phyloP scores from a whole-genome alignment of 495 filamentous ascomycete genomes.

The Trichocladium antarcticum region DNA sequence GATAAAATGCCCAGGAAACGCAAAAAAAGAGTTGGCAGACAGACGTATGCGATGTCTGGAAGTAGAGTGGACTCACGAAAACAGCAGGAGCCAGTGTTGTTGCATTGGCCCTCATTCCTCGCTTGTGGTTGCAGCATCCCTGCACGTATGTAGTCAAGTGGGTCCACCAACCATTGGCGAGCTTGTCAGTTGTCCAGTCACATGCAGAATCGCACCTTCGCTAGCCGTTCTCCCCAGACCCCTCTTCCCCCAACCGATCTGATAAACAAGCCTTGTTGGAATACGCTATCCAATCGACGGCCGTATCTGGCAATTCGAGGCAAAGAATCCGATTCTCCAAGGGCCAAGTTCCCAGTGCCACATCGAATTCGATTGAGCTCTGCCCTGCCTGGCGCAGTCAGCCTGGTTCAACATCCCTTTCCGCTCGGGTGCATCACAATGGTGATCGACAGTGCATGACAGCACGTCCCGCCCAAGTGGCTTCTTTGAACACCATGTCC shows the following conservation, averaged over 20 bases:
- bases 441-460: constrained; percentile 8
- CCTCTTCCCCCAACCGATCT: no score
- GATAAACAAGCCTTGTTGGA: no score
- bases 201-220: not conserved
- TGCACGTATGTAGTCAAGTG: no score
- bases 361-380: no score
- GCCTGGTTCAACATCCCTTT: not conserved
- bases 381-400: no score
- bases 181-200: not conserved
- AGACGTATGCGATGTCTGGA: not conserved
- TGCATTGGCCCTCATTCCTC: not conserved
- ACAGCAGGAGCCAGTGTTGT: not conserved
- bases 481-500: not conserved
- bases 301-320: no score
- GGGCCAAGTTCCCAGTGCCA: no score
- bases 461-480: not conserved
- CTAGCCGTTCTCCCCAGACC: no score
- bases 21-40: not conserved
- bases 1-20: not conserved
- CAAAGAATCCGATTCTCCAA: no score
- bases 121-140: not conserved
- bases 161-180: no score
- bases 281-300: no score
- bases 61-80: not conserved
- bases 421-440: not conserved